A percentile compares a stretch with the other conserved stretches of the same genome.
Conservation (phyloP, 768 basidiomycete genomes). For the Postia placenta region DNA sequence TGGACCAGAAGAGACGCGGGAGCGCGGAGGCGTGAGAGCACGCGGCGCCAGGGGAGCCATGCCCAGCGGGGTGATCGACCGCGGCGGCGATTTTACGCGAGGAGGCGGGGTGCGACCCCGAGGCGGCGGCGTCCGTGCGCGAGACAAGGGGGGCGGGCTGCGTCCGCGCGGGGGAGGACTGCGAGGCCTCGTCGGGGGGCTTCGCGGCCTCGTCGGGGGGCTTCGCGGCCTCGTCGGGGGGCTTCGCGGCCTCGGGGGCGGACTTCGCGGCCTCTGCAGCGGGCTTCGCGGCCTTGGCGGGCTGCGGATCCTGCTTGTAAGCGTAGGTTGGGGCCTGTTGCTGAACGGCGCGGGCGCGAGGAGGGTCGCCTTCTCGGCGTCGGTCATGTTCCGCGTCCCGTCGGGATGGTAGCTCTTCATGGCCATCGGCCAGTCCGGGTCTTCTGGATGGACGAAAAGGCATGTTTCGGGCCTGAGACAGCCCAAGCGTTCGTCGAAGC, state of each 20-base stretch:
- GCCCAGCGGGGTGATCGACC: too few species aligned
- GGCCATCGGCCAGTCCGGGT: constrained; percentile 10
- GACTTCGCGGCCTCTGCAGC: neutral
- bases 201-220: too few species aligned
- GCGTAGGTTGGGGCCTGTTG: neutral
- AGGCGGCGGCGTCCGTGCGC: neutral
- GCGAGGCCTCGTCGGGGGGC: neutral
- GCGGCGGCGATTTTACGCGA: neutral
- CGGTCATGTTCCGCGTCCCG: too few species aligned
- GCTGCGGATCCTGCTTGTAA: constrained; percentile 1
- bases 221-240: neutral
- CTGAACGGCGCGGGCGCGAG: neutral
- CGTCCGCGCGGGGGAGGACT: neutral
- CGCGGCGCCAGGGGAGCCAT: too few species aligned
- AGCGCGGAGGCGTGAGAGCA: too few species aligned
- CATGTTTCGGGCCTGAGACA: constrained; percentile 4
- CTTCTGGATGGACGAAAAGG: constrained; percentile 14
- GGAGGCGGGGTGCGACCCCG: neutral
- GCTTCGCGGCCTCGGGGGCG: neutral
- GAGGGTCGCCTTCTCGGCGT: neutral
- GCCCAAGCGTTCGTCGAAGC: neutral
- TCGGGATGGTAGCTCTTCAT: neutral
- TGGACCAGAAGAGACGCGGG: too few species aligned
- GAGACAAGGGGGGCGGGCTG: neutral
- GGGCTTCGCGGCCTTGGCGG: neutral